A percentile compares a stretch with the other conserved stretches of the same genome.
phyloP scores from a whole-genome alignment of 108 stramenopile genomes.

The Skeletonema costatum region DNA sequence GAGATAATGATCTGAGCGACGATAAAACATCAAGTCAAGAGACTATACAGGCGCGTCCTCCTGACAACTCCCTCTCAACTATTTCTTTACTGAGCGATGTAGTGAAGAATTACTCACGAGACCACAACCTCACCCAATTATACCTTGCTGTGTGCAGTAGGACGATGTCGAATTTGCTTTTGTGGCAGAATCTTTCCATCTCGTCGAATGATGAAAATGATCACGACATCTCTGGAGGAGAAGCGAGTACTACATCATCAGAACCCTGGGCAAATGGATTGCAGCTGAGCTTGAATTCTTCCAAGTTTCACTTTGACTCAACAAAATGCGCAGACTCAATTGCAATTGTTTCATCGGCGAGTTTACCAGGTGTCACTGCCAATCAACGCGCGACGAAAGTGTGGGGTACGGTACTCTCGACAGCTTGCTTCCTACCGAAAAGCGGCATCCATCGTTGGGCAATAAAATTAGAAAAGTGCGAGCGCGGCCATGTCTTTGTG shows the following conservation, averaged over 20 bases:
- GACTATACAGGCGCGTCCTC: not conserved
- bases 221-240: conserved; percentile 39
- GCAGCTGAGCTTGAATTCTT: conserved; percentile 49
- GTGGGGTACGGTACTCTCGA: conserved; percentile 81
- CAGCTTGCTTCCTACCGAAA: conserved; percentile 67
- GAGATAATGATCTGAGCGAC: not conserved
- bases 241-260: conserved; percentile 15
- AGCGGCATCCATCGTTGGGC: conserved; percentile 84
- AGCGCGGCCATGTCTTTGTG: conserved; percentile 94
- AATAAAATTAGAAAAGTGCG: conserved; percentile 87
- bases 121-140: conserved; percentile 31
- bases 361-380: conserved; percentile 36
- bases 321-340: conserved; percentile 90
- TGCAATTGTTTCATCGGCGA: conserved; percentile 50
- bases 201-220: conserved; percentile 54
- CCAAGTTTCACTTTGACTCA: conserved; percentile 66
- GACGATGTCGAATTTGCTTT: conserved; percentile 51
- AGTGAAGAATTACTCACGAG: conserved; percentile 4
- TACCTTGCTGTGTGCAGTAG: conserved; percentile 71
- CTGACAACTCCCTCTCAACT: conserved; percentile 4
- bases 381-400: conserved; percentile 85
- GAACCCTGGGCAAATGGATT: conserved; percentile 28
- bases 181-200: conserved; percentile 71
- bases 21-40: not conserved
- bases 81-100: conserved; percentile 28